Conservation (phyloP, 331 rosid genomes). For the Quercus lobata region DNA sequence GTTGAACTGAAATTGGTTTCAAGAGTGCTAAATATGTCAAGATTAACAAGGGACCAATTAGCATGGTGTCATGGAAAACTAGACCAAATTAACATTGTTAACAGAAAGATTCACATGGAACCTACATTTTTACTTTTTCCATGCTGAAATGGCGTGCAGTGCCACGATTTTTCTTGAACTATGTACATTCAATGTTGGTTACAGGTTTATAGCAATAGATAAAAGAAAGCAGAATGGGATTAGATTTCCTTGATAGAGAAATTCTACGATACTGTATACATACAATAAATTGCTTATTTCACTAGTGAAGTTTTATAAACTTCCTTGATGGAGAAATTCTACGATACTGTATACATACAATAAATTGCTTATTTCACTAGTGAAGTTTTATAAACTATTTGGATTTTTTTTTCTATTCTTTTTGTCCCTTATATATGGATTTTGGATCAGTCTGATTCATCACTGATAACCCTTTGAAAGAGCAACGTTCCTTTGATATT, state of each 20-base stretch:
- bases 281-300: conserved; percentile 6
- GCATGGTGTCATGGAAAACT: conserved; percentile 75
- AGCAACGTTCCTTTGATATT: too few relatives aligned
- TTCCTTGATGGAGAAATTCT: neutral
- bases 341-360: too few relatives aligned
- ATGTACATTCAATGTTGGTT: conserved; percentile 14
- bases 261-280: neutral
- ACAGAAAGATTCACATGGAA: conserved; percentile 54
- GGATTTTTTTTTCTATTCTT: neutral
- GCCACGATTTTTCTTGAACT: conserved; percentile 1
- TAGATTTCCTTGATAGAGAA: neutral
- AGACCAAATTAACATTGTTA: conserved; percentile 39
- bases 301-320: neutral
- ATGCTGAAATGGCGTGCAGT: conserved; percentile 35
- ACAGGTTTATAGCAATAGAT: conserved; percentile 9
- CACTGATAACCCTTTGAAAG: too few relatives aligned
- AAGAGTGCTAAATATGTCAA: conserved; percentile 71
- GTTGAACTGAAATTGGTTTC: conserved; percentile 73
- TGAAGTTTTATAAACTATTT: neutral
- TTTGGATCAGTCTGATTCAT: neutral
- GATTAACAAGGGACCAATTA: conserved; percentile 53
- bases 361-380: neutral
- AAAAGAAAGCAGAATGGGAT: neutral
- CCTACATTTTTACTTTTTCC: conserved; percentile 76
- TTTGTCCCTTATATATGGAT: neutral